A percentile compares a stretch with the other conserved stretches of the same genome.
phyloP scores from a whole-genome alignment of 306 rosid genomes.

The Senna tora region DNA sequence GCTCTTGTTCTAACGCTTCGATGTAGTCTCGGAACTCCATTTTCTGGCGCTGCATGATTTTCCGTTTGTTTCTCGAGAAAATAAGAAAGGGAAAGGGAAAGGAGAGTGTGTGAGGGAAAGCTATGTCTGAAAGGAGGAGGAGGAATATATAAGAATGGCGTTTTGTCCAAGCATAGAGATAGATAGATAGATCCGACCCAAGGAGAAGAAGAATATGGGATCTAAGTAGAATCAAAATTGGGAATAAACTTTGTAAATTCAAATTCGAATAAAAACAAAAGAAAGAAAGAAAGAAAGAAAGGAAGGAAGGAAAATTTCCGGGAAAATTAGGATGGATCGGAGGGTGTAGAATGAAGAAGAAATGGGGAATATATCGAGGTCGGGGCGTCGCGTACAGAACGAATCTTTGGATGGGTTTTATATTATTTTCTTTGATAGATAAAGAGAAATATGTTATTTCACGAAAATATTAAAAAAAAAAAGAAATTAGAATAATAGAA shows the following conservation, averaged over 20 bases:
- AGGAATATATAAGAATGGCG: constrained; percentile 42
- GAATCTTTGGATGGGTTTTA: constrained; percentile 61
- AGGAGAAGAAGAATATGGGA: constrained; percentile 55
- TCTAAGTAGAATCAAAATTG: constrained; percentile 66
- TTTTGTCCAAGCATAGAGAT: constrained; percentile 44
- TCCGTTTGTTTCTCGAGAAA: constrained; percentile 23
- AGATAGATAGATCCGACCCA: constrained; percentile 55
- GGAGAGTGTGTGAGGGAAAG: constrained; percentile 14
- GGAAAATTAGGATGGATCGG: neutral
- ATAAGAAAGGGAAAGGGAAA: neutral
- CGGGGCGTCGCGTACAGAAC: constrained; percentile 89
- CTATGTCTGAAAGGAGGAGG: constrained; percentile 17
- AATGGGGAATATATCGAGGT: constrained; percentile 49
- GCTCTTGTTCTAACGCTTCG: constrained; percentile 67
- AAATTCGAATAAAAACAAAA: too few relatives aligned
- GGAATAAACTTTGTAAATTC: constrained; percentile 59
- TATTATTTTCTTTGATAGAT: neutral
- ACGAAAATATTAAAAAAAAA: neutral
- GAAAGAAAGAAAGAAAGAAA: neutral
- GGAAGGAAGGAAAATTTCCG: too few relatives aligned
- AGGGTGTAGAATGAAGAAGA: constrained; percentile 40
- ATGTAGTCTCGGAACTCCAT: constrained; percentile 62
- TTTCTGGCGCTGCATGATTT: constrained; percentile 58
- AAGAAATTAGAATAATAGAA: neutral
- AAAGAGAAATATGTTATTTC: neutral